These are phyloP conservation scores for Scopulariopsis brevicaulis DNA, from an alignment of 2,329 filamentous ascomycete species.

Conservation along the genomic window DNA sequence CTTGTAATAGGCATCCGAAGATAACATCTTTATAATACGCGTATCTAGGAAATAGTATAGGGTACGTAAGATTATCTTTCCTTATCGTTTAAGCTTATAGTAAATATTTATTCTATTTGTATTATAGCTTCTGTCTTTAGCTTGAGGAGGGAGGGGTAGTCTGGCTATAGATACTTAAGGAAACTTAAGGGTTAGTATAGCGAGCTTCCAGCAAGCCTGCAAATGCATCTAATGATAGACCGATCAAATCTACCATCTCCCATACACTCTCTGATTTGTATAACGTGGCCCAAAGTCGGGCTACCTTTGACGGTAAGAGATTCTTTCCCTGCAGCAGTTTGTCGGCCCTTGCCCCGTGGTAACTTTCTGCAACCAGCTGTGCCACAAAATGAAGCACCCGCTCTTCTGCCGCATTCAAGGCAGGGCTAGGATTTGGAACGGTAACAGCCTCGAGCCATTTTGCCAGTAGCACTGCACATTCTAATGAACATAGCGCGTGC, in stretches of 20 bases:
- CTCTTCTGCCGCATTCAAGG: not conserved
- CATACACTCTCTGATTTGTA: not conserved
- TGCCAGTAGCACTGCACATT: not conserved
- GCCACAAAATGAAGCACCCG: not conserved
- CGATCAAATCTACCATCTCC: not conserved
- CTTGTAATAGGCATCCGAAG: too few species aligned
- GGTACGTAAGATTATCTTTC: too few species aligned
- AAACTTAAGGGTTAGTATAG: too few species aligned
- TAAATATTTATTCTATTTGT: too few species aligned
- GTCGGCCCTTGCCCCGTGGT: not conserved
- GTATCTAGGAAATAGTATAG: too few species aligned
- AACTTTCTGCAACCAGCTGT: not conserved
- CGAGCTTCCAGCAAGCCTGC: not conserved
- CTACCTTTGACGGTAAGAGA: not conserved
- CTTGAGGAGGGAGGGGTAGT: too few species aligned
- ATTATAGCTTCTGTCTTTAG: too few species aligned
- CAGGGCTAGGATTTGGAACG: not conserved
- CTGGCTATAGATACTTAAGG: too few species aligned
- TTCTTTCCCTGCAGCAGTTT: not conserved
- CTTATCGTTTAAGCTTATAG: too few species aligned
- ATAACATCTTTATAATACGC: too few species aligned
- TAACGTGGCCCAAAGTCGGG: not conserved
- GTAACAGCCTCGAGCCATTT: not conserved
- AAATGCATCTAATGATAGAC: not conserved
- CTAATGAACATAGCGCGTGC: not conserved